Evolutionary conservation across 768 basidiomycete genomes (phyloP).

Genomic region (Chalciporus piperatus): DNA sequence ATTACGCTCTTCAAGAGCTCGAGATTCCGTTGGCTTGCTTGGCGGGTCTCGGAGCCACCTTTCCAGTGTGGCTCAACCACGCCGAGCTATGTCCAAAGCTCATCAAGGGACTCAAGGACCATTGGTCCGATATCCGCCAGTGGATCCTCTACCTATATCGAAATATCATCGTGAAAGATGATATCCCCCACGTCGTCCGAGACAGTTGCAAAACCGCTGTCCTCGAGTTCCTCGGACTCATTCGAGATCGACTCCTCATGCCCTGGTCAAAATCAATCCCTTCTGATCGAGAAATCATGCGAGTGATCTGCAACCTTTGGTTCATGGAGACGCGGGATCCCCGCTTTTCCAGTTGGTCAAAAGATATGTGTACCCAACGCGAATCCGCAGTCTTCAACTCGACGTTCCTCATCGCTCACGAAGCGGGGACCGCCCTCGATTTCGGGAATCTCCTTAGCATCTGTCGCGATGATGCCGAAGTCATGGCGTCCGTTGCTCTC

Average conservation of each 20-base stretch:
- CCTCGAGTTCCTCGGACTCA: slow-evolving; percentile 26
- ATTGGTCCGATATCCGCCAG: slow-evolving; percentile 25
- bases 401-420: slow-evolving; percentile 26
- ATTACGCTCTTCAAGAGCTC: slow-evolving; percentile 6
- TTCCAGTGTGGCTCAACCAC: slow-evolving; percentile 24
- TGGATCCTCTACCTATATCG: slow-evolving; percentile 27
- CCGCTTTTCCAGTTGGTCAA: slow-evolving; percentile 22
- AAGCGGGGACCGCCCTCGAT: slow-evolving; percentile 15
- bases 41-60: slow-evolving; percentile 19
- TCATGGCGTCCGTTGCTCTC: slow-evolving; percentile 20
- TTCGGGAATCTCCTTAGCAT: slow-evolving; percentile 23
- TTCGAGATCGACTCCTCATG: slow-evolving; percentile 23
- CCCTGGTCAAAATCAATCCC: slow-evolving; percentile 26
- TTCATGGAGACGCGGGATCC: slow-evolving; percentile 24
- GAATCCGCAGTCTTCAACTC: slow-evolving; percentile 30
- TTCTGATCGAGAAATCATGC: slow-evolving; percentile 26
- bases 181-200: slow-evolving; percentile 10
- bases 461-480: slow-evolving; percentile 18
- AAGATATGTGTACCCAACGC: slow-evolving; percentile 14
- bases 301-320: slow-evolving; percentile 28
- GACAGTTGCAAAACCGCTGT: slow-evolving; percentile 23
- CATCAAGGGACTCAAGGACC: slow-evolving; percentile 8
- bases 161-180: slow-evolving; percentile 8
- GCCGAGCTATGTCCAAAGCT: slow-evolving; percentile 13
- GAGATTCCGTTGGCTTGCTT: slow-evolving; percentile 14